phyloP scores from a whole-genome alignment of 2,329 filamentous ascomycete species.

The Arthrobotrys pseudoclavata region DNA sequence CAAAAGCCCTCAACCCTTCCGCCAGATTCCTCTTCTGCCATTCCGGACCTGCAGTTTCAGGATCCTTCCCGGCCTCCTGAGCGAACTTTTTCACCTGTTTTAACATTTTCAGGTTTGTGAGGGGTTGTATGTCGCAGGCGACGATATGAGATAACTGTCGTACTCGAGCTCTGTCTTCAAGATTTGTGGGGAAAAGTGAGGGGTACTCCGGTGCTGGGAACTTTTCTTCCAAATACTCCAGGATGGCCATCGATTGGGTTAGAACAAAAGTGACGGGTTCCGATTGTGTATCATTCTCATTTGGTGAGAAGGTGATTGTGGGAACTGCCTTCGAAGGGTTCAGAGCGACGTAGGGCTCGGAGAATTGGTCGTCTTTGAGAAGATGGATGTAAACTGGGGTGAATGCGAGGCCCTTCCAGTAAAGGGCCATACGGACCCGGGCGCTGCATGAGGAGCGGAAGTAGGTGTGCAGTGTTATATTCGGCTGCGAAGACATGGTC shows the following conservation, averaged over 20 bases:
- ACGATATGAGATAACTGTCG: slow-evolving; percentile 72
- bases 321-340: slow-evolving; percentile 73
- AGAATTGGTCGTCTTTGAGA: slow-evolving; percentile 70
- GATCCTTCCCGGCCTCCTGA: slow-evolving; percentile 65
- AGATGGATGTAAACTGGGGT: slow-evolving; percentile 71
- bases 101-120: slow-evolving; percentile 73
- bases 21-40: slow-evolving; percentile 72
- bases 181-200: slow-evolving; percentile 68
- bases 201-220: slow-evolving; percentile 66
- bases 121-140: slow-evolving; percentile 73
- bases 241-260: slow-evolving; percentile 73
- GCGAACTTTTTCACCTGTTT: slow-evolving; percentile 69
- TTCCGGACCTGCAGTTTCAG: slow-evolving; percentile 57
- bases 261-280: slow-evolving; percentile 66
- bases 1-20: slow-evolving; percentile 73
- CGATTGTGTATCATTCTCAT: slow-evolving; percentile 37
- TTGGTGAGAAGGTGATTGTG: slow-evolving; percentile 68
- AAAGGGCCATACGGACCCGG: slow-evolving; percentile 73
- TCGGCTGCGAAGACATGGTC: slow-evolving; percentile 32
- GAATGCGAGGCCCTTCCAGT: slow-evolving; percentile 71
- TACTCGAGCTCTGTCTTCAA: slow-evolving; percentile 68
- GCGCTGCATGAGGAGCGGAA: slow-evolving; percentile 75
- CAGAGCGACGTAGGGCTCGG: slow-evolving; percentile 67
- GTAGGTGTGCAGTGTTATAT: slow-evolving; percentile 71
- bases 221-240: slow-evolving; percentile 75